These are phyloP conservation scores for Dactylonectria macrodidyma DNA, from an alignment of 2,329 filamentous ascomycete genomes.

Conservation along the genomic window DNA sequence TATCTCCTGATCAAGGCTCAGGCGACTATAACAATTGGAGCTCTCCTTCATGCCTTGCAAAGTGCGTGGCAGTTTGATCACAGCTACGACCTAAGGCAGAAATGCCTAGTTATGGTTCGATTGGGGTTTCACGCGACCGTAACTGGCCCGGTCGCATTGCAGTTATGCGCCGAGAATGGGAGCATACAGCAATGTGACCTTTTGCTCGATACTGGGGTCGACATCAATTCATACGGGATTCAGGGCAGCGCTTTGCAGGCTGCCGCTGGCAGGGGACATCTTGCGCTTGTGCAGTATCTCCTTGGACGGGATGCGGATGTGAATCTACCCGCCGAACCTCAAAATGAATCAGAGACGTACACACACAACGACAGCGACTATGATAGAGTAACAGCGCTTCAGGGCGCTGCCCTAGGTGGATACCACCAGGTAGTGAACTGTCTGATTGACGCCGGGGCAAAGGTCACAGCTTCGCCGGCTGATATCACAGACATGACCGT, in stretches of 20 bases:
- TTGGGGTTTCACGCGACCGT: not conserved
- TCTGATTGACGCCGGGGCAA: conserved; percentile 14
- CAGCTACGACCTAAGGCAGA: no score
- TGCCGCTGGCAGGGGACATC: not conserved
- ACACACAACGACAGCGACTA: no score
- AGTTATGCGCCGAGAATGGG: not conserved
- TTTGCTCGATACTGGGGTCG: conserved; percentile 1
- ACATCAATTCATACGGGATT: conserved; percentile 4
- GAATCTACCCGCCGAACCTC: conserved; percentile 2
- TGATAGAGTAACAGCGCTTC: not conserved
- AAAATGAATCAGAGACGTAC: no score
- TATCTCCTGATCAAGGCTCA: conserved; percentile 1
- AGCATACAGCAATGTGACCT: not conserved
- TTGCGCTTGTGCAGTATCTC: conserved; percentile 7
- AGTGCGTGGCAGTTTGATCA: no score
- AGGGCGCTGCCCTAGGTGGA: conserved; percentile 2
- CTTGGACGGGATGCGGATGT: conserved; percentile 6
- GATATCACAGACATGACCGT: not conserved
- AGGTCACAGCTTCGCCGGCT: not conserved
- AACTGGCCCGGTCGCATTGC: not conserved
- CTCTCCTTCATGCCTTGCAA: no score
- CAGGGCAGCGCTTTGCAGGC: not conserved
- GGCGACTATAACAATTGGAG: not conserved
- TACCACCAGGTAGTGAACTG: not conserved
- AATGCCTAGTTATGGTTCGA: not conserved